Percentiles rank a stretch among this genome's conserved stretches.
These are phyloP conservation scores for Magnolia officinalis DNA, from an alignment of 164 flowering plant species.

Conservation along the genomic window DNA sequence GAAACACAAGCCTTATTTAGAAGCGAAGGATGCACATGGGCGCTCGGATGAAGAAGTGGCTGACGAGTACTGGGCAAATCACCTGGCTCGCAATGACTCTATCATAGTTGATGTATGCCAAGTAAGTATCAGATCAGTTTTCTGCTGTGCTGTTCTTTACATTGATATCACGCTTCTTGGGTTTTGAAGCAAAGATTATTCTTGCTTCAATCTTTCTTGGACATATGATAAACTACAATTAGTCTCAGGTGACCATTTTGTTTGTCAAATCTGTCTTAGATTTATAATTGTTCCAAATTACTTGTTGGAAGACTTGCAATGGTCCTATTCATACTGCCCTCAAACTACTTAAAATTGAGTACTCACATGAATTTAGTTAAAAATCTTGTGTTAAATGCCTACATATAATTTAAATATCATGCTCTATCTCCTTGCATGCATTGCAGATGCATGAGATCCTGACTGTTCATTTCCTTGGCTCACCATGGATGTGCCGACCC, in stretches of 20 bases:
- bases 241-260: neutral
- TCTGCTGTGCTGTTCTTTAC: neutral
- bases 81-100: slow-evolving; percentile 86
- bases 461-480: too few relatives aligned
- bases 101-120: slow-evolving; percentile 87
- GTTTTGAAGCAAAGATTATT: neutral
- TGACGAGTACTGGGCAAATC: slow-evolving; percentile 85
- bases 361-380: neutral
- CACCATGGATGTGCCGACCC: too few relatives aligned
- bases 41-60: slow-evolving; percentile 77
- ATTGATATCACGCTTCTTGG: slow-evolving; percentile 1
- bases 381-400: too few relatives aligned
- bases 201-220: neutral
- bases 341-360: neutral
- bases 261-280: neutral
- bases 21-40: slow-evolving; percentile 74
- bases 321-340: neutral
- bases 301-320: too few relatives aligned
- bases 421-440: too few relatives aligned
- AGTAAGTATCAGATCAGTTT: slow-evolving; percentile 37
- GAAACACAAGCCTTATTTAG: slow-evolving; percentile 77
- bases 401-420: too few relatives aligned
- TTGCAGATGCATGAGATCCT: too few relatives aligned
- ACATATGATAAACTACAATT: neutral
- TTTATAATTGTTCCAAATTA: neutral